Evolutionary conservation across 371 early-diverging fungal species (phyloP), one percentile per base, ranked within the genome.

Genomic region (Zychaea mexicana): DNA sequence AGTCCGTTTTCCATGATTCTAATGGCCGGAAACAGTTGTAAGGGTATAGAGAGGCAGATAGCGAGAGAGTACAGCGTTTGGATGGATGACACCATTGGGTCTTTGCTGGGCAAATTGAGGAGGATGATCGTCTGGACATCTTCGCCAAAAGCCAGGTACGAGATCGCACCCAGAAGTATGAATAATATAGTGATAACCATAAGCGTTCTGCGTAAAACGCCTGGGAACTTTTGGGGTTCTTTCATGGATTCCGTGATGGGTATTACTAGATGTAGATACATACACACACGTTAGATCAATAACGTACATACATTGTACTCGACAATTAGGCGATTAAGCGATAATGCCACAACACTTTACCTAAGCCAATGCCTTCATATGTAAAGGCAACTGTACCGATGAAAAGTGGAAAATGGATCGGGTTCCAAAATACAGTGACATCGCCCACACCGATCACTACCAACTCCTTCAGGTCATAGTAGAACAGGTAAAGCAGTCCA

Each of bases 331-430:
- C n/a, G n/a, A 19, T 19, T 12, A 5, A 45, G 33, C 4, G 45
- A 45, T 45, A 49, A 49, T 22, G 24, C n/a, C 2, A 57, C 46
- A 38, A n/a, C 1, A 52, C 42, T 57, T 83, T 81, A 76, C 85
- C 88, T 39, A 95, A 68, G n/a, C 95, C 93, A 70, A 94, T 92
- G 28, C 96, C 96, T 72, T 95, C 96, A 72, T 91, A 95, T 0
- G 94, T 92, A 72, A 92, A 95, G 26, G 93, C 88, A 67, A 94
- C 90, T n/a, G 94, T 94, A 28, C 95, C 95, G 57, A 95, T 84
- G 71, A 93, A 93, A 12, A 95, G 68, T 2, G 92, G 85, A 67
- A 93, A 93, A 60, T 85, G 81, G 12, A 82, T 67, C 22, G 84
- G 71, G 70, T 92, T 94, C 79, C 92, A 88, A 64, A 82, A 68